Base-by-base conservation (phyloP, 305 asterid genomes). In the Andrographis paniculata region DNA sequence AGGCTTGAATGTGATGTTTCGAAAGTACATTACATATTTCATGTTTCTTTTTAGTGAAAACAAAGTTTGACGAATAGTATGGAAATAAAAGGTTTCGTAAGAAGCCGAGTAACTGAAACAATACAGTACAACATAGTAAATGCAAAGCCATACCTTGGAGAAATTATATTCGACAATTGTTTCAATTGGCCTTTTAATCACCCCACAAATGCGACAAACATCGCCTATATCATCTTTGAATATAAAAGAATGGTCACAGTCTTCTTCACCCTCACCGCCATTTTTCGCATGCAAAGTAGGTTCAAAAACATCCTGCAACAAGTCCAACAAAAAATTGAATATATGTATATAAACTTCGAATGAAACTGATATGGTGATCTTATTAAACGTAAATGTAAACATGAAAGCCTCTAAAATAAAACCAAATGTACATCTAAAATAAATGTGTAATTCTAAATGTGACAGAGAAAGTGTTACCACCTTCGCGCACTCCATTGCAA, bases 151-250 rank as follows among this genome's bases (percentile, higher is more conserved):
- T 37, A 87, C 99, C 99, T 92, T 92, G 1, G 86, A 59, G 60
- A 73, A 81, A 70, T 92, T 93, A 63, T 71, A 92, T 57, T 92
- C 99, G 5, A 92, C 87, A 40, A 92, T 92, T 49, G 82, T 56
- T 38, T 81, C 99, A 54, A 92, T 92, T 50, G 89, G 68, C 68
- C 87, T 77, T 68, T 58, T 67, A 51, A 92, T 79, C 60, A 92
- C 85, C 64, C 99, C 99, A 59, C 99, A 92, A 39, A 92, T 69
- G 42, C 99, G 91, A 56, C 99, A 92, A 16, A 92, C 99, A 60
- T 77, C 82, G 37, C 99, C 99, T 15, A 92, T 81, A 56, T 92
- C 99, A 68, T 92, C 99, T 69, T 74, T 92, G 51, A 92, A 55
- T 48, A 92, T 79, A 59, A 74, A 86, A 9, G 92, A 77, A 73